These are phyloP conservation scores for Suhomyces coccinellae DNA, from an alignment of 1,139 yeast species.

Conservation along the genomic window DNA sequence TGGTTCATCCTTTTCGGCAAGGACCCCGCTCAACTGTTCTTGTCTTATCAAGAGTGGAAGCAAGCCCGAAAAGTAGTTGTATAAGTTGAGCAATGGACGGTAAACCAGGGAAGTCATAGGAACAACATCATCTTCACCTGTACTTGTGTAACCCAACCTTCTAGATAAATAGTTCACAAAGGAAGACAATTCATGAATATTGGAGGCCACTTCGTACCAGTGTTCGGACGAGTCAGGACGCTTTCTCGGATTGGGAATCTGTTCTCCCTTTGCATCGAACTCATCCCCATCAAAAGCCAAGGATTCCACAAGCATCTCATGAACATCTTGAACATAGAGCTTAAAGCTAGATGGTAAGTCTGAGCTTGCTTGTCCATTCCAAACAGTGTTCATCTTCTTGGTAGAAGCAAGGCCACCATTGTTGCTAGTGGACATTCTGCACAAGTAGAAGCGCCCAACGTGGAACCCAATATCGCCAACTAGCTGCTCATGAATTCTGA, in stretches of 20 bases:
- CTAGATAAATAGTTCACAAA: constrained; percentile 32
- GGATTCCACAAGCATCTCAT: constrained; percentile 33
- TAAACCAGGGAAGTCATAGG: constrained; percentile 27
- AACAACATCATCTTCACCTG: constrained; percentile 14
- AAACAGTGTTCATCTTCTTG: constrained; percentile 31
- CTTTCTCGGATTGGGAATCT: constrained; percentile 16
- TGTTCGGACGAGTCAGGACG: neutral
- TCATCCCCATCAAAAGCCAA: constrained; percentile 36
- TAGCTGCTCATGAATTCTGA: constrained; percentile 41
- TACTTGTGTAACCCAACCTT: constrained; percentile 21
- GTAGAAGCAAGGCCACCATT: constrained; percentile 44
- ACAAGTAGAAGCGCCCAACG: constrained; percentile 48
- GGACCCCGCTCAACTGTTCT: constrained; percentile 14
- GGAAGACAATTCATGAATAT: constrained; percentile 28
- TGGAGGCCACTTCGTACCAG: constrained; percentile 50
- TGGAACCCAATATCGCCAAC: constrained; percentile 50
- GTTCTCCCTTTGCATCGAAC: constrained; percentile 34
- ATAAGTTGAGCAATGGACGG: constrained; percentile 29
- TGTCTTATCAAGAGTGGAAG: constrained; percentile 26
- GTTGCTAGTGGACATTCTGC: constrained; percentile 40
- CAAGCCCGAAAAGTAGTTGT: constrained; percentile 26
- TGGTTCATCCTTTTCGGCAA: constrained; percentile 12
- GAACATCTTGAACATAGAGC: constrained; percentile 52
- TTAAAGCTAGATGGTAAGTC: constrained; percentile 41
- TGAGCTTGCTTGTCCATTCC: constrained; percentile 21